A percentile compares a stretch with the other conserved stretches of the same genome.
phyloP scores from a whole-genome alignment of 2,329 filamentous ascomycete species.

The Macrophomina phaseolina region DNA sequence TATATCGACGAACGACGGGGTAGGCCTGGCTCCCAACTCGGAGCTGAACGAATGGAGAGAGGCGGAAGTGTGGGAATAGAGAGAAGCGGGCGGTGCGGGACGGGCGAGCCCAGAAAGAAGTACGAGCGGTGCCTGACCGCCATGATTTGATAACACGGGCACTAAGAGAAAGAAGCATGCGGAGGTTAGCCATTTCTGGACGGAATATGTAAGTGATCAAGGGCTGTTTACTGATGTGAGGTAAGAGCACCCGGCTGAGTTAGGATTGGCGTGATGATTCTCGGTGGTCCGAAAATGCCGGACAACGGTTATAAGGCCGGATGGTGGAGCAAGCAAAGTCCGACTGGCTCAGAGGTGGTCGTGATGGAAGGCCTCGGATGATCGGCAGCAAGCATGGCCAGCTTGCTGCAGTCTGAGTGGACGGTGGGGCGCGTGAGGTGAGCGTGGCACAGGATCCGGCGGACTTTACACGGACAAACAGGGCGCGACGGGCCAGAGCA shows the following conservation, averaged over 20 bases:
- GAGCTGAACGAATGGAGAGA: constrained; percentile 15
- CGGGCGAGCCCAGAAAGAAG: constrained; percentile 16
- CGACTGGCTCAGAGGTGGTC: background rate
- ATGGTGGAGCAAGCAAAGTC: background rate
- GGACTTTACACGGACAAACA: constrained; percentile 10
- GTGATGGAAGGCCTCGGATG: constrained; percentile 19
- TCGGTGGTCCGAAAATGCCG: constrained; percentile 19
- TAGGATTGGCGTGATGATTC: constrained; percentile 17
- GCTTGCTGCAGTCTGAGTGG: constrained; percentile 17
- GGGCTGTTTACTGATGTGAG: constrained; percentile 23
- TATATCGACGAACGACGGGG: constrained; percentile 20
- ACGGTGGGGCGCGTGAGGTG: constrained; percentile 5
- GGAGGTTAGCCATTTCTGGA: constrained; percentile 23
- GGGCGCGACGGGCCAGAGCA: background rate
- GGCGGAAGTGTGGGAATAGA: constrained; percentile 15
- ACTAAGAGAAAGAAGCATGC: constrained; percentile 16
- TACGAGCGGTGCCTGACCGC: constrained; percentile 29
- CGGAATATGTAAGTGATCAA: constrained; percentile 6
- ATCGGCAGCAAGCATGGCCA: constrained; percentile 24
- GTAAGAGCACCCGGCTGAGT: background rate
- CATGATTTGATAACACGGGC: constrained; percentile 24
- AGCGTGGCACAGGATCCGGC: background rate
- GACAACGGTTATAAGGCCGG: constrained; percentile 8
- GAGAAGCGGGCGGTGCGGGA: background rate
- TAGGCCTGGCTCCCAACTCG: constrained; percentile 20